phyloP scores from a whole-genome alignment of 768 basidiomycete species.

The Polyporus arcularius region DNA sequence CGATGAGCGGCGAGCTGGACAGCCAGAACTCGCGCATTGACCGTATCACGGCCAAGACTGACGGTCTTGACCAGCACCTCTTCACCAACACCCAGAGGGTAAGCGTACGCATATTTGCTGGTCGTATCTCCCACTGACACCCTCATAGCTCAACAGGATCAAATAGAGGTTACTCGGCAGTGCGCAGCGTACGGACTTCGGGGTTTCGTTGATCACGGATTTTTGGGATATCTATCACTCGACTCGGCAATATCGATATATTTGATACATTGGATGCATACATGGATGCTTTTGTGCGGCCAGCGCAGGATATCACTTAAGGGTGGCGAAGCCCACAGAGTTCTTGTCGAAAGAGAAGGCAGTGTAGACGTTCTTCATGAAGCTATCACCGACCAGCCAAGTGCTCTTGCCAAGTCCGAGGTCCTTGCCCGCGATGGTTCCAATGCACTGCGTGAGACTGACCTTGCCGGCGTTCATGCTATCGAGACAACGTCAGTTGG shows the following conservation, averaged over 20 bases:
- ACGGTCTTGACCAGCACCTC: conserved; percentile 70
- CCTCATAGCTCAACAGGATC: conserved; percentile 38
- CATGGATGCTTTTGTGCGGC: neutral
- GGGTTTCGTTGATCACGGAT: conserved; percentile 2
- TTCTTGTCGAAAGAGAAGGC: conserved; percentile 28
- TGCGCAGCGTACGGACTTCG: neutral
- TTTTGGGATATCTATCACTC: neutral
- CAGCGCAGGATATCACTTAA: conserved; percentile 5
- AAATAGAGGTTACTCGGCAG: conserved; percentile 24
- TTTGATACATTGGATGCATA: neutral
- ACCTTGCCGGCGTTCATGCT: conserved; percentile 29
- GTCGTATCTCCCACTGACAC: neutral
- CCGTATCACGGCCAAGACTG: conserved; percentile 77
- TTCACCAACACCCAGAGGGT: conserved; percentile 84
- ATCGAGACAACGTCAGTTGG: neutral
- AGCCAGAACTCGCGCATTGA: conserved; percentile 82
- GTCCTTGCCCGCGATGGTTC: conserved; percentile 26
- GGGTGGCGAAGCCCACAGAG: conserved; percentile 27
- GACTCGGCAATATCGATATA: neutral
- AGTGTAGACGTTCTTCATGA: conserved; percentile 31
- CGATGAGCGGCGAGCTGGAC: conserved; percentile 89
- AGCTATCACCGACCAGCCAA: conserved; percentile 28
- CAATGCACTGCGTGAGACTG: conserved; percentile 24
- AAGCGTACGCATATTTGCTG: neutral
- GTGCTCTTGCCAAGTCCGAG: conserved; percentile 23